A percentile compares a stretch with the other conserved stretches of the same genome.
Evolutionary conservation across 768 basidiomycete species (phyloP).

Genomic region (Holtermannia corniformis): DNA sequence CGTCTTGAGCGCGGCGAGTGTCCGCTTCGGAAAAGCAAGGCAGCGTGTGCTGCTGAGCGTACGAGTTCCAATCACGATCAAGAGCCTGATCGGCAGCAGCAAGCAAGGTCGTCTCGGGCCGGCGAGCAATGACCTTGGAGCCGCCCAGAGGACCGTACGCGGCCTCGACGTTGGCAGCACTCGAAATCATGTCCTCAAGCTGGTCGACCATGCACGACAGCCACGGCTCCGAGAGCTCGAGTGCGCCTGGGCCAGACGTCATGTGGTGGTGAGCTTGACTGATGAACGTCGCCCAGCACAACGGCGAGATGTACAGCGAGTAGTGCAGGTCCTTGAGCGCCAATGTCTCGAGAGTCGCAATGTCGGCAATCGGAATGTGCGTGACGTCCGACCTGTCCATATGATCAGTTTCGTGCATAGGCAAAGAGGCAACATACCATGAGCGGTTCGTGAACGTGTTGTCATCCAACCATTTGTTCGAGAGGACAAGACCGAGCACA

Average conservation of each 20-base stretch:
- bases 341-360: slow-evolving; percentile 17
- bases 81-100: slow-evolving; percentile 24
- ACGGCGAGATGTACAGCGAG: slow-evolving; percentile 21
- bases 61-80: slow-evolving; percentile 16
- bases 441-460: slow-evolving; percentile 35
- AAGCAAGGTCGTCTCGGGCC: slow-evolving; percentile 7
- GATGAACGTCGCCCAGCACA: slow-evolving; percentile 24
- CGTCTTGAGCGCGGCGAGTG: background rate
- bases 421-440: slow-evolving; percentile 20
- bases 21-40: no score
- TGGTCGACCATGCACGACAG: slow-evolving; percentile 1
- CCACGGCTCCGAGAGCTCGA: slow-evolving; percentile 1
- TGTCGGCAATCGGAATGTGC: slow-evolving; percentile 14
- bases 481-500: slow-evolving; percentile 28
- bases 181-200: slow-evolving; percentile 17
- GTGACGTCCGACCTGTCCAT: slow-evolving; percentile 17
- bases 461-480: slow-evolving; percentile 40
- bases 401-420: slow-evolving; percentile 4
- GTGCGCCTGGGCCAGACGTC: slow-evolving; percentile 7
- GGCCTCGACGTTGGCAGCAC: slow-evolving; percentile 17
- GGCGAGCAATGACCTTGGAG: background rate
- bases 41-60: slow-evolving; percentile 4
- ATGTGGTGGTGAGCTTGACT: slow-evolving; percentile 10
- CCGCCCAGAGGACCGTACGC: background rate
- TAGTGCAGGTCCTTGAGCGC: slow-evolving; percentile 17